Evolutionary conservation across 805 yeast genomes (phyloP), one percentile per base, ranked within the genome.

Genomic region (Candida gorgasii): DNA sequence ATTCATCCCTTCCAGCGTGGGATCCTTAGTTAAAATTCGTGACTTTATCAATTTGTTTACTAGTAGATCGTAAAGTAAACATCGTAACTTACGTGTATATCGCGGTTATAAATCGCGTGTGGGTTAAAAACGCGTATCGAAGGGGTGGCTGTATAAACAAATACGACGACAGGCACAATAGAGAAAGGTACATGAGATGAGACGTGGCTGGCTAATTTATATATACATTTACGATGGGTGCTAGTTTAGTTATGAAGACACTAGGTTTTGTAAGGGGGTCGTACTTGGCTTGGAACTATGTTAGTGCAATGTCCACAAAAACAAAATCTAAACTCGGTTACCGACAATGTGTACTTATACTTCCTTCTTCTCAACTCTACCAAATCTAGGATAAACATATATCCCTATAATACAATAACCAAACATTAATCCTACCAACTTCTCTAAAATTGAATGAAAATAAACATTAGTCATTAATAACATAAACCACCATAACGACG

Each of bases 401-500:
- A 29, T 12, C 11, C 79, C 79, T 7, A 72, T 17, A 18, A 40
- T 33, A 6, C 14, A 39, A 57, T 75, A 77, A 13, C 89, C 89
- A 63, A 80, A 80, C 3, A 75, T 16, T 33, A 86, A 62, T 1
- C 96, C 97, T 17, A 80, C 76, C 2, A 85, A 44, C 56, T 89
- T 89, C 57, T 90, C 98, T 3, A 65, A 47, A 19, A 86, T 60
- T 0, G 93, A 80, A 63, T 93, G 99, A 76, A 89, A 92, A 57
- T 87, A 85, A 12, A 86, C 72, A 44, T 86, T 76, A 1, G 99
- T 92, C 74, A 87, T 79, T 23, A 90, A 64, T 30, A 90, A 72
- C 93, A 89, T 89, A 79, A 88, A 87, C 73, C 84, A 74, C 95
- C 96, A 90, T 36, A 88, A 57, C 1, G 53, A 48, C 5, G 65